Evolutionary conservation across 805 yeast species (phyloP), one percentile per base, ranked within the genome.

Genomic region (Ogataea minuta): DNA sequence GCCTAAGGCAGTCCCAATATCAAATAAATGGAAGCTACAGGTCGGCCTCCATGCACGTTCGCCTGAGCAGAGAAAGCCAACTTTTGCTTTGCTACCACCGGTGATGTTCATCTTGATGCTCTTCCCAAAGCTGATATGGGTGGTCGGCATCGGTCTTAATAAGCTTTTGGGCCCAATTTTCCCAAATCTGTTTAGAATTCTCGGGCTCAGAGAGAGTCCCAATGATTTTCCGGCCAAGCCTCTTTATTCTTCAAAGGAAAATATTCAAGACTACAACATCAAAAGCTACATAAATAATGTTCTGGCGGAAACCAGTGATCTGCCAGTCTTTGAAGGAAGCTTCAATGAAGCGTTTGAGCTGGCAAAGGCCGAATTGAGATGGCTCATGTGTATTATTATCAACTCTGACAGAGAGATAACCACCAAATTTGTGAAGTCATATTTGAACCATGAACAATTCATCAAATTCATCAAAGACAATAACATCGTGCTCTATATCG

Each of bases 401-500:
- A 73, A 76, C 48, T 61, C 73, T 2, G 61, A 64, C 37, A 64
- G 67, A 36, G 72, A 67, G 14, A 53, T 62, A 14, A 68, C 80
- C 0, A 53, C 55, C 4, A 56, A 56, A 2, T 67, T 79, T 24
- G 54, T 79, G 38, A 66, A 71, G 16, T 64, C 62, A 14, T 62
- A 77, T 9, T 52, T 79, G 28, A 67, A 72, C 34, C 74, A 73
- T 48, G 70, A 62, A 1, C 52, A 59, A 21, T 74, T 79, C 24
- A 56, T 71, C 11, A 54, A 67, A 23, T 56, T 61, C 31, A 45
- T 69, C 31, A 57, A 59, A 29, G 61, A 62, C 2, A 67, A 74
- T 28, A 69, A 81, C 31, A 42, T 76, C n/a, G 46, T 77, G 1
- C 66, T 82, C 1, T 84, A 82, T 70, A 72, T 83, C 27, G 85